Evolutionary conservation across 768 basidiomycete species (phyloP).

Genomic region (Pleurotus djamor): DNA sequence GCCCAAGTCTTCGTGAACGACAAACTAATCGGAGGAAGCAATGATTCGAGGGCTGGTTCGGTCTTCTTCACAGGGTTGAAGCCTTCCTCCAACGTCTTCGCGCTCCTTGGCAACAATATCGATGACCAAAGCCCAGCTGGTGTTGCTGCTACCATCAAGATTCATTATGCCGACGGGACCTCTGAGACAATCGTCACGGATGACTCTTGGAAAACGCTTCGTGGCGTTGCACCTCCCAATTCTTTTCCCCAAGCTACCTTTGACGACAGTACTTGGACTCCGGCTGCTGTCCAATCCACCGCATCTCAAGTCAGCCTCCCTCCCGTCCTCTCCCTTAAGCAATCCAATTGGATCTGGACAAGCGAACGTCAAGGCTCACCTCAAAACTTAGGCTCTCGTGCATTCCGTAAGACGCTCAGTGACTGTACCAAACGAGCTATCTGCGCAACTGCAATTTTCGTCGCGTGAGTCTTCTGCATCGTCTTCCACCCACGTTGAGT

Average conservation of each 20-base stretch:
- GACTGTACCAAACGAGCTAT: not conserved
- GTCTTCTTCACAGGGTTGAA: not conserved
- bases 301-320: not conserved
- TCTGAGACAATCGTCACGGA: slow-evolving; percentile 1
- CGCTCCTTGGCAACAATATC: not conserved
- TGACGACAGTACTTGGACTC: not conserved
- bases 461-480: not conserved
- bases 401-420: slow-evolving; percentile 2
- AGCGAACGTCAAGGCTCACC: not conserved
- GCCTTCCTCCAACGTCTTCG: slow-evolving; percentile 5
- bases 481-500: not conserved
- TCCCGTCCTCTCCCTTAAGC: not conserved
- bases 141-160: not conserved
- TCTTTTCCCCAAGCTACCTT: not conserved
- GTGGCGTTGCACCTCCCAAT: not conserved
- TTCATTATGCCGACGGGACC: slow-evolving; percentile 1
- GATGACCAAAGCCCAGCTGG: not conserved
- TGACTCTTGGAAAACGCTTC: not conserved
- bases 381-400: not conserved
- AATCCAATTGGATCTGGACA: slow-evolving; percentile 5
- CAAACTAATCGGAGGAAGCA: no score
- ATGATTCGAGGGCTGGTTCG: no score
- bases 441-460: not conserved
- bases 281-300: not conserved
- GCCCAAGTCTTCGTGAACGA: no score